Conservation (phyloP, 495 filamentous ascomycete genomes). For the Penicillium coffeae region DNA sequence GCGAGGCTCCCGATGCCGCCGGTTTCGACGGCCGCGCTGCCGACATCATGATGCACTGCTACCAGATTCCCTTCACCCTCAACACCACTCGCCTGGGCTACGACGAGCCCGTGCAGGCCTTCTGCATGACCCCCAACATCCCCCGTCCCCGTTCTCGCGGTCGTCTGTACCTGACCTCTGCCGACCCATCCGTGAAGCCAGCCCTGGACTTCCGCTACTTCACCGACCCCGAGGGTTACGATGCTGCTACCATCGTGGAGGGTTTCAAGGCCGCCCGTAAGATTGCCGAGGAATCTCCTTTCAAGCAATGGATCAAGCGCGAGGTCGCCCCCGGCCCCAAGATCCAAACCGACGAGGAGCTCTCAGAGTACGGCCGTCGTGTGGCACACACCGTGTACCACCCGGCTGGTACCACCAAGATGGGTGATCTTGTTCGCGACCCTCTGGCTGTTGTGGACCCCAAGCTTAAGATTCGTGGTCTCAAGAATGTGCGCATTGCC, state of each 20-base stretch:
- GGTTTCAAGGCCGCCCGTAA: conserved; percentile 68
- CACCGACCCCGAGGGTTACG: conserved; percentile 79
- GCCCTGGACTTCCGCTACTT: conserved; percentile 86
- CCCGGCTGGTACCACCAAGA: conserved; percentile 81
- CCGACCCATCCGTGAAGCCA: conserved; percentile 70
- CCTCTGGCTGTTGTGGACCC: conserved; percentile 62
- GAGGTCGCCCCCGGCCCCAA: conserved; percentile 74
- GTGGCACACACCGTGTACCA: conserved; percentile 85
- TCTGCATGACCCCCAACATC: conserved; percentile 92
- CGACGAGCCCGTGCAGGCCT: conserved; percentile 67
- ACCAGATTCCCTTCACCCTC: conserved; percentile 78
- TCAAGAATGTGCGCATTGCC: conserved; percentile 59
- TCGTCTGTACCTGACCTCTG: conserved; percentile 64
- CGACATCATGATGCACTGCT: conserved; percentile 90
- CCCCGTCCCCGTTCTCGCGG: conserved; percentile 74
- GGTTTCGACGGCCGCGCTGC: conserved; percentile 63
- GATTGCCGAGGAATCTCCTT: conserved; percentile 65
- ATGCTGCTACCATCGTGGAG: conserved; percentile 76
- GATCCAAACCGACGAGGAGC: conserved; percentile 63
- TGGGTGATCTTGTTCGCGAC: conserved; percentile 66
- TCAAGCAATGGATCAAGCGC: conserved; percentile 73
- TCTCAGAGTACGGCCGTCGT: conserved; percentile 68
- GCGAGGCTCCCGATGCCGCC: conserved; percentile 60
- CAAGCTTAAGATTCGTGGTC: conserved; percentile 50
- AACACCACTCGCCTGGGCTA: conserved; percentile 73